These are phyloP conservation scores for Aquanectria penicillioides DNA, from an alignment of 2,329 filamentous ascomycete species.

Conservation along the genomic window DNA sequence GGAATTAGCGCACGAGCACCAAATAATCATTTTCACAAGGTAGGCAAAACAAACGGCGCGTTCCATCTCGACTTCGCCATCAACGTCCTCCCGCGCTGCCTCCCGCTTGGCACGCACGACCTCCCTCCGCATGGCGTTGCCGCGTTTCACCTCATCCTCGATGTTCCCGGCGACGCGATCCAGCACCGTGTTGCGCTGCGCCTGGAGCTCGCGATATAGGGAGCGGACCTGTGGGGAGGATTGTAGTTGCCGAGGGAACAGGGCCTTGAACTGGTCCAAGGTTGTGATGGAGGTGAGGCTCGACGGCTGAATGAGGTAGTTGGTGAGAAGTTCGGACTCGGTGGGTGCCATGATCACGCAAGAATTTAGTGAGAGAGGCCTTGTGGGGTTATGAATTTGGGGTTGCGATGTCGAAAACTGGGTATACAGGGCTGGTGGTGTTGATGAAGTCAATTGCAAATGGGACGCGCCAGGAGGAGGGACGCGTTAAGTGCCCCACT, in stretches of 20 bases:
- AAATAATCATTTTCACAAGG: neutral
- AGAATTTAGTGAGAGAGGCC: neutral
- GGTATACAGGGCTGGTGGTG: neutral
- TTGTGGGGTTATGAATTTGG: neutral
- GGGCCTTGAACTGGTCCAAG: conserved; percentile 76
- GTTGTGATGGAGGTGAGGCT: conserved; percentile 78
- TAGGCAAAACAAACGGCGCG: conserved; percentile 55
- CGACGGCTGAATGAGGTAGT: conserved; percentile 82
- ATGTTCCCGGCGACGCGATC: conserved; percentile 75
- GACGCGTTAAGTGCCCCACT: conserved; percentile 38
- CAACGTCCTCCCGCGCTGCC: conserved; percentile 64
- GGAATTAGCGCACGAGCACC: neutral
- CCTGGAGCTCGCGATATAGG: conserved; percentile 83
- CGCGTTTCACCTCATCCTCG: conserved; percentile 69
- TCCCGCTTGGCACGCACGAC: conserved; percentile 64
- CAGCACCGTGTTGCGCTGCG: conserved; percentile 74
- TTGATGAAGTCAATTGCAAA: conserved; percentile 1
- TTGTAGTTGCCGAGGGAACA: conserved; percentile 77
- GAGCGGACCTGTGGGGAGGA: conserved; percentile 73
- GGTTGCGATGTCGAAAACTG: neutral
- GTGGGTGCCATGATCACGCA: conserved; percentile 78
- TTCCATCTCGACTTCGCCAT: conserved; percentile 73
- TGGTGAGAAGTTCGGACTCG: conserved; percentile 78
- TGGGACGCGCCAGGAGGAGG: conserved; percentile 23
- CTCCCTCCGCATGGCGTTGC: conserved; percentile 66